A percentile compares a stretch with the other conserved stretches of the same genome.
Evolutionary conservation across 805 yeast species (phyloP).

Genomic region (Millerozyma acaciae): DNA sequence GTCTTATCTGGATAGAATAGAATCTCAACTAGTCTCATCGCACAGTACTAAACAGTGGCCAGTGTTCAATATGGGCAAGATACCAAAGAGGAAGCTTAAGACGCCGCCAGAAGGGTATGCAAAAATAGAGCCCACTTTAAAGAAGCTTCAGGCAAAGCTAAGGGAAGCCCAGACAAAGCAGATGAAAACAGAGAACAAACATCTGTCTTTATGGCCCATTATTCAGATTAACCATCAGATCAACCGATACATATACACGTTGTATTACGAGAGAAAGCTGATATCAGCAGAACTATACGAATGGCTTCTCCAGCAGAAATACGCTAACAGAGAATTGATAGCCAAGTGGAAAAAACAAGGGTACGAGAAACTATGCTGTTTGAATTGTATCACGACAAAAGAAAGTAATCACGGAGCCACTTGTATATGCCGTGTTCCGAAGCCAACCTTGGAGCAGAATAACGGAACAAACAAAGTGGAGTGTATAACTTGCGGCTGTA

Average conservation of each 20-base stretch:
- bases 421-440: conserved; percentile 86
- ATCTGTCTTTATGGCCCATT: conserved; percentile 66
- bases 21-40: no score
- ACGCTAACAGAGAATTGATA: conserved; percentile 65
- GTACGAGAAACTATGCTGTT: conserved; percentile 81
- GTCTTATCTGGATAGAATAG: no score
- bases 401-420: conserved; percentile 60
- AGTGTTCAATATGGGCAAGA: conserved; percentile 57
- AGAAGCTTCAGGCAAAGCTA: conserved; percentile 54
- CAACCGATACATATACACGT: conserved; percentile 68
- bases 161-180: conserved; percentile 41
- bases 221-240: conserved; percentile 68
- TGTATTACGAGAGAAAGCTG: conserved; percentile 66
- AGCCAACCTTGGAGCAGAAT: conserved; percentile 41
- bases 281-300: conserved; percentile 67
- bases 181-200: conserved; percentile 44
- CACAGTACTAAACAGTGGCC: no score
- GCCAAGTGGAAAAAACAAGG: conserved; percentile 84
- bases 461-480: conserved; percentile 31
- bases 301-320: conserved; percentile 65
- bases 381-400: conserved; percentile 63
- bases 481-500: conserved; percentile 81
- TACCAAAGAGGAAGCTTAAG: conserved; percentile 36
- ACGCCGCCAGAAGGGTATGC: conserved; percentile 73
- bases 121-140: conserved; percentile 62